Base-by-base conservation (phyloP, 495 filamentous ascomycete species). In the Beverwykella pulmonaria region DNA sequence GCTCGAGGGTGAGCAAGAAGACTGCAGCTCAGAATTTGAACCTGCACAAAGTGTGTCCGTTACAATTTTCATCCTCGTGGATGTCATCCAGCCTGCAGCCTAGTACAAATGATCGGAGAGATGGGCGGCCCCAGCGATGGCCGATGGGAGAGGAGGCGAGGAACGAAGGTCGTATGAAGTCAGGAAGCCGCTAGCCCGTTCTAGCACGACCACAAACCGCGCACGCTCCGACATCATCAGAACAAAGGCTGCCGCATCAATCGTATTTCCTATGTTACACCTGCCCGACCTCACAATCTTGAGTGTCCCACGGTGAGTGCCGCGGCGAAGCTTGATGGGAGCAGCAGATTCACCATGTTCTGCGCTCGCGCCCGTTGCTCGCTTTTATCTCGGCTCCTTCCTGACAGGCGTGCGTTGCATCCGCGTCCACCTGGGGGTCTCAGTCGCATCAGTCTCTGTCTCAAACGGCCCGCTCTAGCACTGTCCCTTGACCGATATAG, bases 391-490 rank as follows among this genome's bases (percentile, higher is more conserved):
- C 49, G 47, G 39, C 39, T 44, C 39, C 39, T 44, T 3, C 39
- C 32, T 34, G 32, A 34, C 39, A 44, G 39, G 39, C 39, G 39
- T 44, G 39, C 17, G 44, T 3, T 36, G 59, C 59, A 36, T 62
- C 48, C 46, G 19, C 30, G 48, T 26, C 59, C 32, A 53, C 54
- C 6, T 57, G 30, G 54, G 14, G 54, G 30, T 29, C 26, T 17
- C 5, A 32, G 30, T 46, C 60, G 52, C 60, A 54, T 44, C 50
- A n/a, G 20, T 44, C 30, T 44, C 39, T 36, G 60, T 63, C 60
- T 63, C 60, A 63, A 53, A 61, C 47, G 29, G 59, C 59, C 59
- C 29, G 46, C 46, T 30, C 44, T 1, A 22, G 44, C 8, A 19
- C 23, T 14, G 5, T 32, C 23, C 39, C 44, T 17, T 15, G 23